Evolutionary conservation across 495 filamentous ascomycete genomes (phyloP).

Genomic region (Glutinoglossum americanum): DNA sequence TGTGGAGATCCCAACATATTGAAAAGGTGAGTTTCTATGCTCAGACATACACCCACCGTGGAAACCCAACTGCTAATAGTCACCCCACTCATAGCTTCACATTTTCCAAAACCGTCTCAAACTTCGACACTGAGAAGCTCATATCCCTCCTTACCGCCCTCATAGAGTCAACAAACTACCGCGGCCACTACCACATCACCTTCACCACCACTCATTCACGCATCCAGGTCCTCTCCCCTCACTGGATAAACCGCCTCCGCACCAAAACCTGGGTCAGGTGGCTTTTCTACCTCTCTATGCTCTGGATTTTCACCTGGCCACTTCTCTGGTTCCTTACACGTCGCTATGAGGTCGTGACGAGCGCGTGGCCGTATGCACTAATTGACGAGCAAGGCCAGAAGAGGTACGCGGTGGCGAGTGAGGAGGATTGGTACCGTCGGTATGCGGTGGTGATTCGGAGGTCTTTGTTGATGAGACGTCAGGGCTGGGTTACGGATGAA

Average conservation of each 20-base stretch:
- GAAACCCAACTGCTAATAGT: slow-evolving; percentile 15
- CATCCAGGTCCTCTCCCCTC: slow-evolving; percentile 32
- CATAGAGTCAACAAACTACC: slow-evolving; percentile 36
- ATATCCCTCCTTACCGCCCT: slow-evolving; percentile 22
- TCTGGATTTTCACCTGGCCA: slow-evolving; percentile 43
- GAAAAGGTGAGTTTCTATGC: slow-evolving; percentile 9
- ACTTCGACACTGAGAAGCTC: slow-evolving; percentile 27
- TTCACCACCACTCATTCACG: slow-evolving; percentile 27
- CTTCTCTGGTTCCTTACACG: slow-evolving; percentile 37
- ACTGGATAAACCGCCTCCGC: slow-evolving; percentile 32
- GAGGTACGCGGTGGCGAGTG: slow-evolving; percentile 15
- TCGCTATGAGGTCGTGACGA: slow-evolving; percentile 33
- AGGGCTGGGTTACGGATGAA: neutral
- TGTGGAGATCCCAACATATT: neutral
- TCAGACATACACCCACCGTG: slow-evolving; percentile 21
- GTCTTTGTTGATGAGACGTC: neutral
- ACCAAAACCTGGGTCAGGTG: slow-evolving; percentile 30
- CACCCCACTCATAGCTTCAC: slow-evolving; percentile 28
- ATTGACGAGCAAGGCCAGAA: slow-evolving; percentile 10
- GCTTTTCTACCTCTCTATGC: slow-evolving; percentile 36
- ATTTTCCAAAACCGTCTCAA: slow-evolving; percentile 25
- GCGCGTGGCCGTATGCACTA: slow-evolving; percentile 29
- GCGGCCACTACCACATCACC: slow-evolving; percentile 26
- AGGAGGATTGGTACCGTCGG: neutral
- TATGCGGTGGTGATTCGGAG: neutral